Base-by-base conservation (phyloP, 345 rosid genomes). In the Boechera retrofracta region DNA sequence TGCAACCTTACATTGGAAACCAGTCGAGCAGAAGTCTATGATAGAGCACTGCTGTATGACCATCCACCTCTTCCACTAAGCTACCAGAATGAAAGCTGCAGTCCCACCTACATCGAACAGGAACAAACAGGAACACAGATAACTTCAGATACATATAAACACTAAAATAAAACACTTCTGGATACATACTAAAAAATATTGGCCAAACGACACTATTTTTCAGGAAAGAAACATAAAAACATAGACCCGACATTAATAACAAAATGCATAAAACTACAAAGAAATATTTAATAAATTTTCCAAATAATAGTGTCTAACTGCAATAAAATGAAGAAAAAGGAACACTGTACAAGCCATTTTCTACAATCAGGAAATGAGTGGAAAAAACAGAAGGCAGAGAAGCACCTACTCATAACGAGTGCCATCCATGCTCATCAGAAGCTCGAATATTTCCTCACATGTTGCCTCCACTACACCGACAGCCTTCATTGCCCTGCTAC, bases 401-500 rank as follows among this genome's bases (percentile, higher is more conserved):
- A 79, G 69, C 77, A 93, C 98, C 77, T 90, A 96, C 99, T 96
- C 99, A 86, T 87, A 93, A 78, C 99, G 91, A 60, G 90, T 89
- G 72, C 92, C 94, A 82, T 96, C 99, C 99, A 96, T 96, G 97
- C 97, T 91, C 99, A 93, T 93, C 64, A 96, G 80, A 84, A 91
- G 98, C 82, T 87, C 95, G 85, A 96, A 96, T 83, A 96, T 88
- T 80, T 96, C 96, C 82, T 93, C 99, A 82, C 99, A 96, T 60
- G 90, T 85, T 56, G 98, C 98, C 81, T 96, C 99, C 78, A 96
- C 96, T 65, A 91, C 98, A 69, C 99, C 99, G 39, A 89, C 99
- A 82, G 99, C 99, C 82, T 90, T 96, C 99, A 96, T 96, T 76
- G 99, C 99, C 83, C 88, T 87, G 84, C 97, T 93, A 85, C 98